phyloP scores from a whole-genome alignment of 306 rosid genomes.

The Acacia confusa region DNA sequence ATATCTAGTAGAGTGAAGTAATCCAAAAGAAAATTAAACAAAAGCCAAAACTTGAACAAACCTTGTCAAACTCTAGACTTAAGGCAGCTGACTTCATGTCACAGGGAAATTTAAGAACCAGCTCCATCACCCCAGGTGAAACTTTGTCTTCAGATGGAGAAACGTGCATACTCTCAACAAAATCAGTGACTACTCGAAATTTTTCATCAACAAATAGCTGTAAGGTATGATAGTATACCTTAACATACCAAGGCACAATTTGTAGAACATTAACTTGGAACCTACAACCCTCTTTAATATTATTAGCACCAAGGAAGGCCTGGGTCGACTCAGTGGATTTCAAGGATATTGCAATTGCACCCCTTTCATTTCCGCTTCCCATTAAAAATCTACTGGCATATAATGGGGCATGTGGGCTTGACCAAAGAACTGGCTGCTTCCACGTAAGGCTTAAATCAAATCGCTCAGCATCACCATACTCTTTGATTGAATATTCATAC shows the following conservation, averaged over 20 bases:
- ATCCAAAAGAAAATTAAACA: conserved; percentile 11
- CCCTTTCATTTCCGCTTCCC: conserved; percentile 97
- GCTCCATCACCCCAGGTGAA: conserved; percentile 85
- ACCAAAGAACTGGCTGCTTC: conserved; percentile 80
- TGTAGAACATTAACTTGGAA: conserved; percentile 82
- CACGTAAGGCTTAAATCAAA: conserved; percentile 84
- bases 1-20: conserved; percentile 6
- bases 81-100: conserved; percentile 69
- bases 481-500: conserved; percentile 64
- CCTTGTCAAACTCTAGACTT: conserved; percentile 87
- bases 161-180: conserved; percentile 73
- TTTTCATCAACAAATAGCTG: conserved; percentile 62
- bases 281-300: conserved; percentile 52
- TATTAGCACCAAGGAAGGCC: conserved; percentile 35
- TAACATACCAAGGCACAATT: conserved; percentile 96
- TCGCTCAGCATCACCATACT: conserved; percentile 44
- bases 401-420: conserved; percentile 71
- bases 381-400: conserved; percentile 80
- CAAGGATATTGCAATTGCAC: conserved; percentile 84
- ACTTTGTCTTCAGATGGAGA: conserved; percentile 94
- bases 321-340: conserved; percentile 59
- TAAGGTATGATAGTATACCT: conserved; percentile 84
- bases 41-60: conserved; percentile 26
- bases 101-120: conserved; percentile 80
- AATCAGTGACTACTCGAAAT: conserved; percentile 49